Evolutionary conservation across 2,329 filamentous ascomycete species (phyloP).

Genomic region (Meredithiella fracta): DNA sequence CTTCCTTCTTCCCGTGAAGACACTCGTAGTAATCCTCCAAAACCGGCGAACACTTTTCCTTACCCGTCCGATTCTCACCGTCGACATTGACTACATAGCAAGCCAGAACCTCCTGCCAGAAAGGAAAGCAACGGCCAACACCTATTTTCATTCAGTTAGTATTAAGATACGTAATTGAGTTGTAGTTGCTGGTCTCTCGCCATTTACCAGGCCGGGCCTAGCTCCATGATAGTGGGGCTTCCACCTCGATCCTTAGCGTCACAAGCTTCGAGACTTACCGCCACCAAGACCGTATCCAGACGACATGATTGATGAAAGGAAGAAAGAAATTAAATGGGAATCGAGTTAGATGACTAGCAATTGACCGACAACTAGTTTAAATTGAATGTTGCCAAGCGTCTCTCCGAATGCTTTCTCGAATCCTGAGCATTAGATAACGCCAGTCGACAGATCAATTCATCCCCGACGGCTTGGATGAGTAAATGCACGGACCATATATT

Average conservation of each 20-base stretch:
- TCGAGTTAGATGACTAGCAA: not conserved
- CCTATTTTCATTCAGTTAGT: slow-evolving; percentile 23
- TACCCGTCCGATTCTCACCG: slow-evolving; percentile 60
- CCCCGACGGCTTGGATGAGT: not conserved
- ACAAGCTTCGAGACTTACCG: slow-evolving; percentile 33
- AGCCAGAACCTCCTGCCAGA: slow-evolving; percentile 97
- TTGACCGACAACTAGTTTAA: not conserved
- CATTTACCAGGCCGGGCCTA: not conserved
- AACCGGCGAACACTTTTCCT: slow-evolving; percentile 69
- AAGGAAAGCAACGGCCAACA: slow-evolving; percentile 79
- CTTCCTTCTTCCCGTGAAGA: slow-evolving; percentile 97
- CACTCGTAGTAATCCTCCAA: slow-evolving; percentile 99
- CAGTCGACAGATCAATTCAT: not conserved
- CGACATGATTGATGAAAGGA: slow-evolving; percentile 41
- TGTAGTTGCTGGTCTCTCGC: not conserved
- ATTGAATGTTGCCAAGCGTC: not conserved
- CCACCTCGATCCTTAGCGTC: not conserved
- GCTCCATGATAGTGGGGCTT: not conserved
- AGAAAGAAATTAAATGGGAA: not conserved
- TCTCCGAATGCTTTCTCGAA: not conserved
- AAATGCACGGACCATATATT: not conserved
- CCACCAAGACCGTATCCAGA: slow-evolving; percentile 70
- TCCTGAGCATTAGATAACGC: not conserved
- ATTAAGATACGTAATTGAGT: not conserved
- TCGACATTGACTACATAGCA: slow-evolving; percentile 94